phyloP scores from a whole-genome alignment of 148 eudicot species.

The Amaranthus cruentus region DNA sequence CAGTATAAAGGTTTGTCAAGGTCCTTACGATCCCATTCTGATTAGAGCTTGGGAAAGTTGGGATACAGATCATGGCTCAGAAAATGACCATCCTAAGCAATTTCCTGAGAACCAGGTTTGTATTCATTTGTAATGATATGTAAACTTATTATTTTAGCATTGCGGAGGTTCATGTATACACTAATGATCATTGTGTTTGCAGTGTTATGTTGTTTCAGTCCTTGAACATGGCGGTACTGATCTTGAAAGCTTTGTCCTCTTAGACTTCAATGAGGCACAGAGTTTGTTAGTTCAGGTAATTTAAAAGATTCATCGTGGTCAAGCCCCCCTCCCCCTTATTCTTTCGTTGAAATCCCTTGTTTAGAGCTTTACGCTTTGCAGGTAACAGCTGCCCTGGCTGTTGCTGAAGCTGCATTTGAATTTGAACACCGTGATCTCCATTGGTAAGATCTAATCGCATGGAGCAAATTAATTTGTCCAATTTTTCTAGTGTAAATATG shows the following conservation, averaged over 20 bases:
- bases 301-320: not conserved
- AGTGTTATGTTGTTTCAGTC: conserved; percentile 80
- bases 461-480: not conserved
- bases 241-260: conserved; percentile 90
- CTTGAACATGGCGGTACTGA: conserved; percentile 90
- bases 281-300: conserved; percentile 77
- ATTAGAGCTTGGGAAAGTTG: conserved; percentile 86
- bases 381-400: conserved; percentile 87
- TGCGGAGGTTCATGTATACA: not conserved
- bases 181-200: conserved; percentile 20
- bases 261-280: conserved; percentile 69
- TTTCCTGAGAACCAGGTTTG: conserved; percentile 79
- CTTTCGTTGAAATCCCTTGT: conserved; percentile 6
- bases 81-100: conserved; percentile 80
- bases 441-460: conserved; percentile 44
- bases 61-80: conserved; percentile 75
- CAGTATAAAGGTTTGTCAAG: conserved; percentile 83
- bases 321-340: not conserved
- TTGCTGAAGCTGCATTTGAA: conserved; percentile 91
- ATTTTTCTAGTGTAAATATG: not conserved
- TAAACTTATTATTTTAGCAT: not conserved
- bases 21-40: conserved; percentile 65
- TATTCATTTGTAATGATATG: not conserved
- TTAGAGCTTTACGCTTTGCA: conserved; percentile 22
- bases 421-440: conserved; percentile 98